A percentile compares a stretch with the other conserved stretches of the same genome.
Conservation (phyloP, 768 basidiomycete species). For the Tephrocybe sp. region DNA sequence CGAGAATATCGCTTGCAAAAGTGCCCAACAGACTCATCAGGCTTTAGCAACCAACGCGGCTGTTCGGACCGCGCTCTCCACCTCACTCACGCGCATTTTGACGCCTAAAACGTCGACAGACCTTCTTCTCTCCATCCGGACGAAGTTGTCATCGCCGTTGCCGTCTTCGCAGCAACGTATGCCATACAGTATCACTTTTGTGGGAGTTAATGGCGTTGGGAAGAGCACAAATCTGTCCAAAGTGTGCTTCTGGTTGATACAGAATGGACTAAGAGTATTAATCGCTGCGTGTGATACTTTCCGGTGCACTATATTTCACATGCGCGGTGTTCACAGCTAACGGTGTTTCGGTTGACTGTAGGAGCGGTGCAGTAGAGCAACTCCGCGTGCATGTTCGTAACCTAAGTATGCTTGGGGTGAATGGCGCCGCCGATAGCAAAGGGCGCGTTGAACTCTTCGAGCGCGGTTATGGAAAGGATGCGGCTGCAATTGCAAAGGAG, state of each 20-base stretch:
- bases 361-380: constrained; percentile 97
- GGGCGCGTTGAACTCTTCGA: constrained; percentile 91
- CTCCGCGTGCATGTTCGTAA: constrained; percentile 96
- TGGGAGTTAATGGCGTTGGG: constrained; percentile 98
- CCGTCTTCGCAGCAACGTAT: constrained; percentile 74
- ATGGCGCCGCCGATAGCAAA: constrained; percentile 67
- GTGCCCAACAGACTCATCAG: constrained; percentile 9
- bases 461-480: constrained; percentile 97
- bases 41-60: constrained; percentile 78
- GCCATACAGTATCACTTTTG: constrained; percentile 94
- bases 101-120: constrained; percentile 99
- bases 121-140: constrained; percentile 87
- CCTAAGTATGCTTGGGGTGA: constrained; percentile 77
- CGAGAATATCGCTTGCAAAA: constrained; percentile 8
- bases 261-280: constrained; percentile 89
- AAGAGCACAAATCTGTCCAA: constrained; percentile 98
- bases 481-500: constrained; percentile 97
- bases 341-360: constrained; percentile 22
- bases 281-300: constrained; percentile 99
- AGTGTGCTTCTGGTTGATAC: constrained; percentile 98
- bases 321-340: constrained; percentile 5
- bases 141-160: constrained; percentile 75
- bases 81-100: constrained; percentile 87
- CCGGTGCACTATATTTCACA: constrained; percentile 46
- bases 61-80: constrained; percentile 80